Evolutionary conservation across 306 rosid genomes (phyloP).

Genomic region (Dalbergia cochinchinensis): DNA sequence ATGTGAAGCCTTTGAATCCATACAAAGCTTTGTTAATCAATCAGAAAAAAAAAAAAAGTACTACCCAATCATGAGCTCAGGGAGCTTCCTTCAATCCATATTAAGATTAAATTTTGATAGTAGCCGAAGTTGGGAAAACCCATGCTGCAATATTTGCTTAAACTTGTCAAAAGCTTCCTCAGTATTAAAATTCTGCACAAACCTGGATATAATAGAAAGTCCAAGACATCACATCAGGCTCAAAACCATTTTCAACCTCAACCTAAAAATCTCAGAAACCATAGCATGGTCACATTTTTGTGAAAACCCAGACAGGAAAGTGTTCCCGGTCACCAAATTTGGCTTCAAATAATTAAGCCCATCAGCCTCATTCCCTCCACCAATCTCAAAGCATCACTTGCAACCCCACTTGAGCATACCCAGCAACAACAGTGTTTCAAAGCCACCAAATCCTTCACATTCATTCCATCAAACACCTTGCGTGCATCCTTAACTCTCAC

Average conservation of each 20-base stretch:
- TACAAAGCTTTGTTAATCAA: too few species aligned
- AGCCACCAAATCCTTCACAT: conserved; percentile 74
- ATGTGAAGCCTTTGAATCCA: too few species aligned
- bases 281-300: conserved; percentile 65
- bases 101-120: conserved; percentile 45
- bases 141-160: conserved; percentile 63
- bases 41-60: too few species aligned
- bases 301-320: conserved; percentile 77
- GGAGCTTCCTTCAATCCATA: too few species aligned
- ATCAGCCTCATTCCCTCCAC: conserved; percentile 60
- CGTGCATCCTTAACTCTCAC: conserved; percentile 59
- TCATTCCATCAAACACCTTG: conserved; percentile 67
- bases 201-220: conserved; percentile 85
- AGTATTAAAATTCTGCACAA: conserved; percentile 74
- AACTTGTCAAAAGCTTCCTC: conserved; percentile 71
- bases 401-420: conserved; percentile 71
- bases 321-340: conserved; percentile 84
- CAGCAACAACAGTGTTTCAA: conserved; percentile 79
- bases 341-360: conserved; percentile 62
- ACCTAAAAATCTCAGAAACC: conserved; percentile 61
- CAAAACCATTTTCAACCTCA: conserved; percentile 61
- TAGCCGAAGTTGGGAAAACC: conserved; percentile 80
- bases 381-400: conserved; percentile 63
- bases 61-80: too few species aligned
- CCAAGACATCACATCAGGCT: conserved; percentile 88